These are phyloP conservation scores for Fennellomyces sp. DNA, from an alignment of 371 early-diverging fungal species.

Conservation along the genomic window DNA sequence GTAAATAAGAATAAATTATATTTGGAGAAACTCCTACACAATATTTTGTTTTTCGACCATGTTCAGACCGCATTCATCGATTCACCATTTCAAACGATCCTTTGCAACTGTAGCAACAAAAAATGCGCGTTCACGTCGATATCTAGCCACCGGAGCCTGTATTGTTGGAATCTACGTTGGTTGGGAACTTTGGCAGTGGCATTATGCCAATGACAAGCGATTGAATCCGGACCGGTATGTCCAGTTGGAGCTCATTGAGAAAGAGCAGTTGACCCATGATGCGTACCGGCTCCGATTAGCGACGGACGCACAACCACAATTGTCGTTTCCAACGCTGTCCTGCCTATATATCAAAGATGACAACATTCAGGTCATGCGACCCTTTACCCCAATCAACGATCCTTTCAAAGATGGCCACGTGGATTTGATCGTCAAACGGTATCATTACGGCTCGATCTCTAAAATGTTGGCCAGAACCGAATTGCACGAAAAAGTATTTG, in stretches of 20 bases:
- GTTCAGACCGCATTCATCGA: too few species aligned
- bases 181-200: constrained; percentile 11
- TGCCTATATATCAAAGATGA: constrained; percentile 70
- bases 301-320: constrained; percentile 11
- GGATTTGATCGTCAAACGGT: constrained; percentile 66
- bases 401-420: constrained; percentile 51
- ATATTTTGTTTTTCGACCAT: too few species aligned
- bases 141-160: neutral
- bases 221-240: constrained; percentile 29
- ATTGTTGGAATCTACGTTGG: neutral
- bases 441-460: constrained; percentile 59
- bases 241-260: constrained; percentile 24
- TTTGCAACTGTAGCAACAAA: too few species aligned
- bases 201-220: constrained; percentile 9
- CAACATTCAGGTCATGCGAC: constrained; percentile 66
- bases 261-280: constrained; percentile 34
- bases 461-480: constrained; percentile 44
- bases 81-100: too few species aligned
- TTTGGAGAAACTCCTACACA: too few species aligned
- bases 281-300: constrained; percentile 34
- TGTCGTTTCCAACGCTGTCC: constrained; percentile 43
- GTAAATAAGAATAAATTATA: too few species aligned
- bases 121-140: neutral
- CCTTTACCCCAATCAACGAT: constrained; percentile 66
- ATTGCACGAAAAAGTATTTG: constrained; percentile 43